These are phyloP conservation scores for Colletotrichum sp. DNA, from an alignment of 2,329 filamentous ascomycete species.

Conservation along the genomic window DNA sequence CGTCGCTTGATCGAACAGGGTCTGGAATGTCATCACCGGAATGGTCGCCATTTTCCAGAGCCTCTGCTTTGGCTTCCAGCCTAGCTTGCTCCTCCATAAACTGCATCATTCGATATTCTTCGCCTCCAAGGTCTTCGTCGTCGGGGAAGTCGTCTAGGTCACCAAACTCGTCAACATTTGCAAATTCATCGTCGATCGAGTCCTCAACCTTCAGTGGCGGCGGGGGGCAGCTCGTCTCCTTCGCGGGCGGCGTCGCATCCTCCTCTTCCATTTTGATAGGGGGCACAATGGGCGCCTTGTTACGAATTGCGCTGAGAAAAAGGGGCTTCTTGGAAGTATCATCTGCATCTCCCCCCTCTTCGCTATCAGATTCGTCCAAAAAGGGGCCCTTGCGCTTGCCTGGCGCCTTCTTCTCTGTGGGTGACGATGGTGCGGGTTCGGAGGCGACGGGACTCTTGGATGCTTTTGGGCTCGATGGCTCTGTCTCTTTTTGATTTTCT, in stretches of 20 bases:
- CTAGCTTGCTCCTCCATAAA: slow-evolving; percentile 80
- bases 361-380: slow-evolving; percentile 70
- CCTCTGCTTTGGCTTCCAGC: slow-evolving; percentile 62
- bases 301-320: neutral
- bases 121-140: slow-evolving; percentile 57
- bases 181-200: slow-evolving; percentile 35
- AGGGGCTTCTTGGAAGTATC: neutral
- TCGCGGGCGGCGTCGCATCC: neutral
- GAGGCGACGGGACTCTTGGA: neutral
- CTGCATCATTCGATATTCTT: slow-evolving; percentile 68
- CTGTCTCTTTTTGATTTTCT: slow-evolving; percentile 2
- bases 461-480: neutral
- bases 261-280: neutral
- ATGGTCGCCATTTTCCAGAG: slow-evolving; percentile 42
- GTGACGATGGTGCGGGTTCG: neutral
- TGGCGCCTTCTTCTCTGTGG: slow-evolving; percentile 19
- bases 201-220: slow-evolving; percentile 32
- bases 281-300: neutral
- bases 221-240: slow-evolving; percentile 17
- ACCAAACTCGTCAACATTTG: slow-evolving; percentile 35
- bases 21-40: slow-evolving; percentile 36
- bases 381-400: slow-evolving; percentile 61
- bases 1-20: slow-evolving; percentile 29
- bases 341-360: slow-evolving; percentile 41
- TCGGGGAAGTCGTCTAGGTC: slow-evolving; percentile 62